phyloP scores from a whole-genome alignment of 129 eudicot genomes.

The Flaveria trinervia region DNA sequence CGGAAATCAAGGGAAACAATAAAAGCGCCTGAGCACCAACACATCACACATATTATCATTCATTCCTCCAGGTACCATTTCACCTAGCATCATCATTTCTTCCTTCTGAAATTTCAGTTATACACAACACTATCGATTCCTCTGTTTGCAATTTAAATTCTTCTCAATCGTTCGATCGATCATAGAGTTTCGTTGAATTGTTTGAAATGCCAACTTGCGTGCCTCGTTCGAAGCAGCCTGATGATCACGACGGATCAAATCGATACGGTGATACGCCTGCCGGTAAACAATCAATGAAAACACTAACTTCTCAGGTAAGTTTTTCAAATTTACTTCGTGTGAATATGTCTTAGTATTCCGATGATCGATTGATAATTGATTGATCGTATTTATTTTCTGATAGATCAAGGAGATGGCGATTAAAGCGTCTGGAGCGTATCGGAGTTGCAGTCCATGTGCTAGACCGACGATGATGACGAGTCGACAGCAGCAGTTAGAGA shows the following conservation, averaged over 20 bases:
- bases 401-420: slow-evolving; percentile 90
- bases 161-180: background rate
- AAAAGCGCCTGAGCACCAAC: slow-evolving; percentile 38
- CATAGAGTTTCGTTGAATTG: background rate
- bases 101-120: too few species aligned
- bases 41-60: slow-evolving; percentile 27
- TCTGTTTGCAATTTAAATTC: slow-evolving; percentile 2
- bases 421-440: slow-evolving; percentile 81
- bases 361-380: background rate
- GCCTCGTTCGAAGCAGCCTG: slow-evolving; percentile 39
- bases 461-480: slow-evolving; percentile 34
- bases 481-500: slow-evolving; percentile 26
- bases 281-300: slow-evolving; percentile 42
- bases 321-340: background rate
- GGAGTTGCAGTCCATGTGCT: slow-evolving; percentile 66
- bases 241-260: slow-evolving; percentile 29
- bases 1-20: slow-evolving; percentile 42
- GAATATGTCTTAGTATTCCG: too few species aligned
- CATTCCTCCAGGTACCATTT: background rate
- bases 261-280: slow-evolving; percentile 31
- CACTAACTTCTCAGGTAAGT: slow-evolving; percentile 50
- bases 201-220: slow-evolving; percentile 43
- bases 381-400: background rate
- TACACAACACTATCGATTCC: background rate
- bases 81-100: background rate